Percentiles rank a stretch among this genome's conserved stretches.
These are phyloP conservation scores for Lipomyces starkeyi DNA, from an alignment of 805 yeast species.

Conservation along the genomic window DNA sequence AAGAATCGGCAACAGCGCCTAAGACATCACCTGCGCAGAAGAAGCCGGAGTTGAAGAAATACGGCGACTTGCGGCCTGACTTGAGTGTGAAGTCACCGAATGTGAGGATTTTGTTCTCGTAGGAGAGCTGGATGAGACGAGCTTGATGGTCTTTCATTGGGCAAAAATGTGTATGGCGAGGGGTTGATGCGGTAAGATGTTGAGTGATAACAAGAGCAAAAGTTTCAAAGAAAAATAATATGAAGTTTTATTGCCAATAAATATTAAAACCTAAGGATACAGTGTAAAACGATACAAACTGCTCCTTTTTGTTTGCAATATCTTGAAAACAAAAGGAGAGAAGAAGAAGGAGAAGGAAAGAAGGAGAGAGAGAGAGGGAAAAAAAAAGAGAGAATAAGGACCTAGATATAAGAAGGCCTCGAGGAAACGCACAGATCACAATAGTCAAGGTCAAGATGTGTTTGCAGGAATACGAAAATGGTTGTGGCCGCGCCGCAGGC, in stretches of 20 bases:
- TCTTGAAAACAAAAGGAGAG: neutral
- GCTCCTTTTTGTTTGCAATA: neutral
- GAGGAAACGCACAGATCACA: neutral
- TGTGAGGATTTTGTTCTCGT: constrained; percentile 79
- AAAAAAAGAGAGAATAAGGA: neutral
- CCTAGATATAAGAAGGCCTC: neutral
- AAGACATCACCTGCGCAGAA: constrained; percentile 81
- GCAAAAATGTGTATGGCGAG: neutral
- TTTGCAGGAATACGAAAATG: neutral
- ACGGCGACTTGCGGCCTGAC: constrained; percentile 93
- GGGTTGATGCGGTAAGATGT: neutral
- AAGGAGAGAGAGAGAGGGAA: neutral
- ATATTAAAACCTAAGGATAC: neutral
- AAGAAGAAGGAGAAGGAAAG: neutral
- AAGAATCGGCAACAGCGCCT: constrained; percentile 82
- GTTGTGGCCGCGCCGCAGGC: constrained; percentile 1
- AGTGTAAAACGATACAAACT: constrained; percentile 2
- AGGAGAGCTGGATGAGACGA: constrained; percentile 77
- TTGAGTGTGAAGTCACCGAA: constrained; percentile 90
- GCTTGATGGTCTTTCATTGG: constrained; percentile 38
- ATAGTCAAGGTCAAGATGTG: neutral
- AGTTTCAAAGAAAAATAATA: neutral
- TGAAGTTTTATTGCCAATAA: neutral
- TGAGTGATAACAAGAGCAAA: neutral
- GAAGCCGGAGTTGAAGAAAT: constrained; percentile 92